A percentile compares a stretch with the other conserved stretches of the same genome.
Evolutionary conservation across 768 basidiomycete species (phyloP).

Genomic region (Boletus sp.): DNA sequence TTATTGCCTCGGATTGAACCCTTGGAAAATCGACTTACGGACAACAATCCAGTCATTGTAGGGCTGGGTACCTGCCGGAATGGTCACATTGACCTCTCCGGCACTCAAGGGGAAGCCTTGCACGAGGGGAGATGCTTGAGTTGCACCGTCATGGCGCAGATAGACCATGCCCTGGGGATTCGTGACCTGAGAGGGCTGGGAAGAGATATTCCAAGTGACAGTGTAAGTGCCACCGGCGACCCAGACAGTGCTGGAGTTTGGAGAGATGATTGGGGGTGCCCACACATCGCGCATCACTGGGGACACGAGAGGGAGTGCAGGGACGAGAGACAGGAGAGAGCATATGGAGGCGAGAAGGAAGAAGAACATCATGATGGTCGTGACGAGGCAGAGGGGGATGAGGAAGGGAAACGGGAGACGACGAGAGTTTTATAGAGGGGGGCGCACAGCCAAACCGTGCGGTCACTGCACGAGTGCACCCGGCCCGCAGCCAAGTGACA

Average conservation of each 20-base stretch:
- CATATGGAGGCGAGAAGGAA: constrained; percentile 8
- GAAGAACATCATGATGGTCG: constrained; percentile 23
- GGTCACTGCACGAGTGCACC: too few relatives aligned
- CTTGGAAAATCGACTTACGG: constrained; percentile 31
- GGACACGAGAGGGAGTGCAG: constrained; percentile 27
- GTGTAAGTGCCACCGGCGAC: constrained; percentile 35
- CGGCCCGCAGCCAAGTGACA: neutral
- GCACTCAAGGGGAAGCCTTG: constrained; percentile 34
- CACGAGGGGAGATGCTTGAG: constrained; percentile 36
- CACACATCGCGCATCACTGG: constrained; percentile 44
- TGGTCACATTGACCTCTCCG: constrained; percentile 36
- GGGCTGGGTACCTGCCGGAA: constrained; percentile 37
- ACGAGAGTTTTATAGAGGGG: constrained; percentile 12
- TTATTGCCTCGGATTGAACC: neutral
- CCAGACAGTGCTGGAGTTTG: constrained; percentile 39
- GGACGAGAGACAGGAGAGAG: constrained; percentile 27
- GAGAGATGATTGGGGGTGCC: constrained; percentile 41
- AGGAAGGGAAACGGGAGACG: neutral
- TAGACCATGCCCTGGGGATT: constrained; percentile 42
- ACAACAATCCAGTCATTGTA: constrained; percentile 43
- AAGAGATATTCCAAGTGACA: constrained; percentile 47
- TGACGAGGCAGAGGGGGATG: constrained; percentile 4
- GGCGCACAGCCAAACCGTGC: constrained; percentile 2
- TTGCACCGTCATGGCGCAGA: constrained; percentile 36
- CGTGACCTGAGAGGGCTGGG: constrained; percentile 44